Evolutionary conservation across 805 yeast species (phyloP), one percentile per base, ranked within the genome.

Genomic region (Priceomyces medius): DNA sequence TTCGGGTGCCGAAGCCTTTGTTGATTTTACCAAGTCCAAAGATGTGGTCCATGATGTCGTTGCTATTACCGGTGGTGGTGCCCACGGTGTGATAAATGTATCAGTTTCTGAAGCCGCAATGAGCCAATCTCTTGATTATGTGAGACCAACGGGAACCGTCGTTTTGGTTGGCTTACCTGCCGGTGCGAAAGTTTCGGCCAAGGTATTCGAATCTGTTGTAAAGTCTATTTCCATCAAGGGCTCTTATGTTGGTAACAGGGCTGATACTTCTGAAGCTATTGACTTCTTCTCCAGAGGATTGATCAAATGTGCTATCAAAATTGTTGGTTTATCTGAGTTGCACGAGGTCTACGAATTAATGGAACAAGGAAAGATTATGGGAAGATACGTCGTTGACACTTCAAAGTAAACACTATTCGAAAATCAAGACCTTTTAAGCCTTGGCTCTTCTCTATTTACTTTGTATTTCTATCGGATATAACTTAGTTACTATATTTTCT

Each of bases 161-260:
- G 59, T 63, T 23, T 46, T 63, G 50, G 88, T 83, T 52, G 89
- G 89, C 56, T 71, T 88, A 56, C 95, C 95, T 55, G 86, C 88
- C 20, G 82, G 81, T 55, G 91, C 93, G 48, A 76, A 78, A 63
- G 79, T 81, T 56, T 72, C 74, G 51, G 79, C 88, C 31, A 76
- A 79, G 43, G 88, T 88, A 41, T 83, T 86, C 72, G 70, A 74
- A 50, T 80, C 85, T 39, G 95, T 87, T 46, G 82, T 84, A 52
- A 83, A 77, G 68, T 79, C 87, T 44, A 72, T 84, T 63, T 71
- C 73, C 58, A 82, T 87, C 60, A 79, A 74, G 63, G 95, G 93
- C 54, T 85, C 95, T 40, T 85, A 85, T 61, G 95, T 87, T 48
- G 96, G 95, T 56, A 85, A 85, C 80, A 83, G 95, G 70, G 84